Evolutionary conservation across 202 grass and related monocot species (phyloP).

Genomic region (Panicum hallii): DNA sequence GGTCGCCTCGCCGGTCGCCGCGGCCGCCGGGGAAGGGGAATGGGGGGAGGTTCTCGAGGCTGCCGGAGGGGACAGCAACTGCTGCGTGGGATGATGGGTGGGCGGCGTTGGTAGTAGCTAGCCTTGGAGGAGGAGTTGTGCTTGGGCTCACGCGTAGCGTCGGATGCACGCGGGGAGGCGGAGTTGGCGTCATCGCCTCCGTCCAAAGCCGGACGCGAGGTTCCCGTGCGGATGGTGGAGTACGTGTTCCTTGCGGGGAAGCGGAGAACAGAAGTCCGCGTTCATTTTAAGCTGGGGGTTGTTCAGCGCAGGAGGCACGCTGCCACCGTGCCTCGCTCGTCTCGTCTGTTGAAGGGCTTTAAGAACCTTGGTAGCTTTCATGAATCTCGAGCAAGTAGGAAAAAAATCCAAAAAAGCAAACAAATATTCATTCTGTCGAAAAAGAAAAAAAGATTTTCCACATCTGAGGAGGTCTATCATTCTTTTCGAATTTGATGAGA

Average conservation of each 20-base stretch:
- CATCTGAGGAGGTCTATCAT: too few relatives aligned
- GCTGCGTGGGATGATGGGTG: neutral
- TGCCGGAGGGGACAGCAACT: neutral
- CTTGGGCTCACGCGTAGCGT: constrained; percentile 14
- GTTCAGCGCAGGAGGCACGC: too few relatives aligned
- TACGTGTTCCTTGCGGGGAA: accelerated
- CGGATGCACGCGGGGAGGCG: neutral
- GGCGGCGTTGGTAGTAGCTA: neutral
- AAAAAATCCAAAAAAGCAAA: too few relatives aligned
- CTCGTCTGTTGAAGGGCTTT: too few relatives aligned
- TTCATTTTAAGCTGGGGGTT: neutral
- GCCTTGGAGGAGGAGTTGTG: neutral
- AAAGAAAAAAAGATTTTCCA: too few relatives aligned
- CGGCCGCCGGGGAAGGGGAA: neutral
- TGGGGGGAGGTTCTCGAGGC: constrained; percentile 11
- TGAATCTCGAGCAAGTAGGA: too few relatives aligned
- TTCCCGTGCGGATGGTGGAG: neutral
- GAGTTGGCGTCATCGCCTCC: constrained; percentile 12
- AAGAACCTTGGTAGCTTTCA: too few relatives aligned
- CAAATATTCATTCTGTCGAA: too few relatives aligned
- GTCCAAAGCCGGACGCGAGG: neutral
- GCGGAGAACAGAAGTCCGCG: neutral
- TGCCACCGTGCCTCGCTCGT: too few relatives aligned
- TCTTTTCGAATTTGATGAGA: too few relatives aligned
- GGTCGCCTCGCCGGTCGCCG: neutral